Evolutionary conservation across 2,329 filamentous ascomycete species (phyloP), one percentile per base, ranked within the genome.

Genomic region (Aureobasidium namibiae): DNA sequence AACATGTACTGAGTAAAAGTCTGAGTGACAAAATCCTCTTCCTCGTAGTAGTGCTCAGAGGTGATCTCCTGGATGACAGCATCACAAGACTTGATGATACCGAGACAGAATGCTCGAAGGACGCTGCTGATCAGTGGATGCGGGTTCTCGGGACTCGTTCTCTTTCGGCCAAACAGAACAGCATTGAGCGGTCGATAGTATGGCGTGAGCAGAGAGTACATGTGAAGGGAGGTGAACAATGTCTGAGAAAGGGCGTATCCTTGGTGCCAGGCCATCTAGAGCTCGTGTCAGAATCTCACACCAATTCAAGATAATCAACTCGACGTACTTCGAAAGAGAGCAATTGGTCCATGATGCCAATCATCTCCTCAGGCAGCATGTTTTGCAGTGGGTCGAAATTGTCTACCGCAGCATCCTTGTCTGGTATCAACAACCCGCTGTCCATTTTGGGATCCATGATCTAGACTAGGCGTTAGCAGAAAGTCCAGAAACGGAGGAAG

Each of bases 371-470:
- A 0, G 90, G 88, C 14, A 86, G 77, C 41, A 95, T 75, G 7
- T 82, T 76, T 48, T 80, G 78, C 44, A 82, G 76, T 41, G 91
- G 83, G 68, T 96, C 87, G 72, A 92, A 95, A 10, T 62, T 59
- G 50, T 63, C 62, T 23, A 63, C 41, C 14, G 42, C 48, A 11
- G 60, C 53, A 33, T 63, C 62, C 44, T 61, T 53, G 31, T 57
- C 88, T 8, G 87, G 83, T 21, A 84, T 80, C 7, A 95, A 78
- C 64, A 87, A 91, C 29, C 94, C 94, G 69, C 90, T 96, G 73
- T 99, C 94, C 94, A 99, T 99, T 75, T 97, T 99, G 1, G 89
- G 86, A 69, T 99, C 94, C 90, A 96, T 96, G 67, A 99, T 96
- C 94, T 99, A 67, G 7, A n/a, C 48, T 16, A 9, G 34, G 34